phyloP scores from a whole-genome alignment of 1,284 basidiomycete genomes.

The Bondarzewia mesenterica region DNA sequence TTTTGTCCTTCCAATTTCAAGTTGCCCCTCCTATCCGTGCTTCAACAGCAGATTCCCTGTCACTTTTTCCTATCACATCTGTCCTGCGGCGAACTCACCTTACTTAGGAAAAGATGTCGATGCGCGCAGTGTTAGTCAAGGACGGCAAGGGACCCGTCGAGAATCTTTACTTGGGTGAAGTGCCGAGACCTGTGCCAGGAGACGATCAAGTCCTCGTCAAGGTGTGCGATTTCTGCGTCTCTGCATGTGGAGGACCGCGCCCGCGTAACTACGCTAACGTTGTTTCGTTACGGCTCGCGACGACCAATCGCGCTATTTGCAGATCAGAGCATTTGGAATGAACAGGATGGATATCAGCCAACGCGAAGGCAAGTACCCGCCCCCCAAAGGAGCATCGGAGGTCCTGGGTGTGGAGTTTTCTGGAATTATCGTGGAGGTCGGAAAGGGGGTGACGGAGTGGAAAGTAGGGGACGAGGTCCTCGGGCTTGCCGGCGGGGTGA shows the following conservation, averaged over 20 bases:
- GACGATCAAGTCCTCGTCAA: slow-evolving; percentile 70
- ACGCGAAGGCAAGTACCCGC: slow-evolving; percentile 70
- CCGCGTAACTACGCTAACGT: too few relatives aligned
- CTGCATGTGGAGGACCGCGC: too few relatives aligned
- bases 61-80: too few relatives aligned
- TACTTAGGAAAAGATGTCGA: slow-evolving; percentile 26
- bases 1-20: too few relatives aligned
- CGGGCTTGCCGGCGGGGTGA: slow-evolving; percentile 66
- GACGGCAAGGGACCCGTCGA: slow-evolving; percentile 72
- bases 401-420: slow-evolving; percentile 93
- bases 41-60: too few relatives aligned
- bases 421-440: slow-evolving; percentile 59
- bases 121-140: slow-evolving; percentile 83
- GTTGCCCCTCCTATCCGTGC: too few relatives aligned
- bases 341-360: slow-evolving; percentile 87
- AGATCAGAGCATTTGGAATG: slow-evolving; percentile 78
- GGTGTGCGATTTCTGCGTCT: slow-evolving; percentile 30
- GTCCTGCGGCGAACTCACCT: too few relatives aligned
- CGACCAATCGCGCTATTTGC: slow-evolving; percentile 4
- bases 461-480: slow-evolving; percentile 80
- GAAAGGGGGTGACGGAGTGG: slow-evolving; percentile 48
- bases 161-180: slow-evolving; percentile 74
- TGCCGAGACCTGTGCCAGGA: slow-evolving; percentile 48
- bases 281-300: slow-evolving; percentile 1
- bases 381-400: slow-evolving; percentile 68